phyloP scores from a whole-genome alignment of 2,329 filamentous ascomycete species.

The Cladosporium sp. region DNA sequence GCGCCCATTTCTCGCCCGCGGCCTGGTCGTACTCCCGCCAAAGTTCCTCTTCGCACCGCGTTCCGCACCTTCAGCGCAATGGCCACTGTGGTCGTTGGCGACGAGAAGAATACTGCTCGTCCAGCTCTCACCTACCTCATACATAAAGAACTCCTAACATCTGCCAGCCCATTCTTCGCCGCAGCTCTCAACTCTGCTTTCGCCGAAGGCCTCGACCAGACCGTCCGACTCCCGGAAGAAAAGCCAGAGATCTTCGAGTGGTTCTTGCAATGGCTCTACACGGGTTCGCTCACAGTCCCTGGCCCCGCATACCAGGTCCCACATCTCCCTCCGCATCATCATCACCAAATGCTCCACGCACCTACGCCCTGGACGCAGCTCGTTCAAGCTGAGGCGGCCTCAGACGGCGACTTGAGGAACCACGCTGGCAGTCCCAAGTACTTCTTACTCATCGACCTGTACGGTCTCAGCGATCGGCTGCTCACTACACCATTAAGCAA shows the following conservation, averaged over 20 bases:
- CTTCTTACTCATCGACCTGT: slow-evolving; percentile 51
- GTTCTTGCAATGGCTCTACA: slow-evolving; percentile 55
- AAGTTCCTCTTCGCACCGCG: slow-evolving; percentile 38
- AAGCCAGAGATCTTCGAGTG: slow-evolving; percentile 50
- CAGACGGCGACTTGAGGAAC: slow-evolving; percentile 44
- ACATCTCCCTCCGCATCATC: slow-evolving; percentile 10
- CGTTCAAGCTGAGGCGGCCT: slow-evolving; percentile 21
- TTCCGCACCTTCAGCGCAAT: slow-evolving; percentile 44
- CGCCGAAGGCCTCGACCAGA: slow-evolving; percentile 45
- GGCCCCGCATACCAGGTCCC: slow-evolving; percentile 21
- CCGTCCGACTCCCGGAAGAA: slow-evolving; percentile 47
- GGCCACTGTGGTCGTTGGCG: slow-evolving; percentile 43
- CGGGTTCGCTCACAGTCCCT: slow-evolving; percentile 37
- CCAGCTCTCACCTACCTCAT: slow-evolving; percentile 44
- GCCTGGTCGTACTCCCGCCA: slow-evolving; percentile 28
- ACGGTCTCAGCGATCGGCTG: slow-evolving; percentile 49
- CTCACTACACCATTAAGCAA: slow-evolving; percentile 49
- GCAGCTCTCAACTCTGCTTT: slow-evolving; percentile 51
- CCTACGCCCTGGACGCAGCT: slow-evolving; percentile 7
- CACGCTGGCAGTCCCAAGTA: slow-evolving; percentile 51
- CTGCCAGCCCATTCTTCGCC: slow-evolving; percentile 52
- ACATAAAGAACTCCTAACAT: slow-evolving; percentile 50
- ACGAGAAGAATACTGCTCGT: slow-evolving; percentile 26
- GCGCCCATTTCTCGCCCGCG: slow-evolving; percentile 3
- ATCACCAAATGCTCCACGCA: slow-evolving; percentile 11